Base-by-base conservation (phyloP, 305 asterid genomes). In the Solanum hybrid region DNA sequence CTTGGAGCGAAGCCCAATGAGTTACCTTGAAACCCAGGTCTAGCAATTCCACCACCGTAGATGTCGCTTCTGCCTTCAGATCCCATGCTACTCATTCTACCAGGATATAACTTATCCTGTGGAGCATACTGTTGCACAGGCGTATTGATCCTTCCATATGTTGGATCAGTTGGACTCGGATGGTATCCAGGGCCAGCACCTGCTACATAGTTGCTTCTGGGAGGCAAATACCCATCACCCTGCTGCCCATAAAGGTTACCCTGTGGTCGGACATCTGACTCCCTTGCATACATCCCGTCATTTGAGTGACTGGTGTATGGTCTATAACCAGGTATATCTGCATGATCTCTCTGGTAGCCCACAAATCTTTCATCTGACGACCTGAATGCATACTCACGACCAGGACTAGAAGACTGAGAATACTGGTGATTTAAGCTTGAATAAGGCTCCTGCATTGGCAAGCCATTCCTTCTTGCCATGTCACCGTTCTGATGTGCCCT, bases 81-180 rank as follows among this genome's bases (percentile, higher is more conserved):
- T 87, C 72, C 31, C 84, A 90, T 40, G 88, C 76, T n/a, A 36
- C 26, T 89, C 92, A 90, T 90, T 89, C 90, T 91, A 19, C 87
- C 22, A 73, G 86, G 93, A 90, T 92, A 87, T 35, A 92, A 37
- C 91, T 92, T 95, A 79, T 31, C 86, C 11, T 94, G 94, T 84
- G 97, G 90, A 26, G 95, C 93, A 81, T 96, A 96, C 27, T 93
- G 91, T 88, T 91, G 94, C 92, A 93, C 90, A 40, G 96, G 92
- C 8, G 93, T 40, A 64, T 71, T 88, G 89, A 81, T 87, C 69
- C 91, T 87, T 56, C 86, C 91, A 72, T 93, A 89, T 13, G 81
- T 24, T 32, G 94, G 26, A 86, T 76, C 82, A 5, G 73, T 77
- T 64, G 91, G 88, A 88, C 73, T 86, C 64, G 78, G 14, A 56